Evolutionary conservation across 345 rosid species (phyloP), one percentile per base, ranked within the genome.

Genomic region (Aurinia saxatilis): DNA sequence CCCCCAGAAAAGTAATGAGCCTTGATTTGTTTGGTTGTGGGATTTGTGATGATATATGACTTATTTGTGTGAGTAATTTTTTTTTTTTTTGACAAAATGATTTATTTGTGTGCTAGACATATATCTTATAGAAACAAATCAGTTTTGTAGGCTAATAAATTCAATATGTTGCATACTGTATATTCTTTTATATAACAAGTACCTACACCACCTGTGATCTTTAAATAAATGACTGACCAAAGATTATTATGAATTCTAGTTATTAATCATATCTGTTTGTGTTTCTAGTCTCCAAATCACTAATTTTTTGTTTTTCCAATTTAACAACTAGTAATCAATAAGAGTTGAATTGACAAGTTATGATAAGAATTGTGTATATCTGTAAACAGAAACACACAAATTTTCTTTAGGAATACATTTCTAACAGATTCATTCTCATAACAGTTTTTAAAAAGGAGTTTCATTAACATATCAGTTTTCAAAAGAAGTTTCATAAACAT

Each of bases 51-150:
- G 18, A 59, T 11, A 7, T 25, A 38, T 13, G 7, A 10, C 35
- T 14, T 53, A n/a, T 48, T 57, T 67, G 44, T 57, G 57, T 66
- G 63, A n/a, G n/a, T n/a, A n/a, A n/a, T n/a, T n/a, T n/a, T n/a
- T 17, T 10, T 17, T 12, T 53, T 6, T 18, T 12, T 12, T 18
- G 29, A 6, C 15, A 21, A 30, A 31, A 50, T 9, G 5, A 31
- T 14, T 30, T 50, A n/a, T n/a, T n/a, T n/a, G n/a, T n/a, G n/a
- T n/a, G n/a, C n/a, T n/a, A n/a, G n/a, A n/a, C n/a, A n/a, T n/a
- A n/a, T n/a, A n/a, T n/a, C n/a, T n/a, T n/a, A n/a, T n/a, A n/a
- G n/a, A n/a, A n/a, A n/a, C 23, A 23, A 23, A 23, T 23, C 27
- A 3, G 27, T 23, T 23, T 23, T 23, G 27, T 23, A 23, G 5